phyloP scores from a whole-genome alignment of 2,329 filamentous ascomycete genomes.

The Rhinocladiella similis region DNA sequence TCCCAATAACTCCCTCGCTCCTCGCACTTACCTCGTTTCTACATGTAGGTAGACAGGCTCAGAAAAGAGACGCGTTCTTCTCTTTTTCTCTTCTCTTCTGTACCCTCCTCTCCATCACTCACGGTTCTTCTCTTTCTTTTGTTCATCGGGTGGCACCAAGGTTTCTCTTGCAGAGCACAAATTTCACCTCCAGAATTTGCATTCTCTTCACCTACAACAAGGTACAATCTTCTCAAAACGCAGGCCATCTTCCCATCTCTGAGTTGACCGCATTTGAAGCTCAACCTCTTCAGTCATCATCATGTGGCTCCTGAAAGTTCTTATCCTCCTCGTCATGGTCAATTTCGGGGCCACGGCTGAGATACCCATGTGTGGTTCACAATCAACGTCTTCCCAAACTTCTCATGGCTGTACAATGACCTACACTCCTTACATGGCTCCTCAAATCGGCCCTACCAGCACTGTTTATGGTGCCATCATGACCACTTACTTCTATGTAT shows the following conservation, averaged over 20 bases:
- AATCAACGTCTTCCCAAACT: not conserved
- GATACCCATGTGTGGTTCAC: slow-evolving; percentile 3
- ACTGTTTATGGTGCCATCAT: slow-evolving; percentile 26
- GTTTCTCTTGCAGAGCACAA: no score
- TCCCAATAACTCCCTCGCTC: not conserved
- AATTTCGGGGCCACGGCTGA: slow-evolving; percentile 5
- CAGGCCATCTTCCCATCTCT: no score
- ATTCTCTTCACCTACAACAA: no score
- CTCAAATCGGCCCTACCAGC: slow-evolving; percentile 26
- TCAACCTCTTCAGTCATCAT: slow-evolving; percentile 1
- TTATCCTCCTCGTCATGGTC: slow-evolving; percentile 14
- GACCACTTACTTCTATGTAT: slow-evolving; percentile 26
- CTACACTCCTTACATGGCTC: slow-evolving; percentile 22
- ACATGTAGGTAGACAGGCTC: not conserved
- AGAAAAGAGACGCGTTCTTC: not conserved
- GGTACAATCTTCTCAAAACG: not conserved
- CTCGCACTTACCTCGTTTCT: not conserved
- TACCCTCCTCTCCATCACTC: slow-evolving; percentile 2
- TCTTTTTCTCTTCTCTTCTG: not conserved
- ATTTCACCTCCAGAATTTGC: no score
- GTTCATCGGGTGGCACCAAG: not conserved
- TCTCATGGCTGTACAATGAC: slow-evolving; percentile 21
- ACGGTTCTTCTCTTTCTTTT: not conserved
- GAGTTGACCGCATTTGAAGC: not conserved
- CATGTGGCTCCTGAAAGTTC: slow-evolving; percentile 15